Percentiles rank a stretch among this genome's conserved stretches.
phyloP scores from a whole-genome alignment of 352 stramenopile genomes.

The Peronospora destructor region DNA sequence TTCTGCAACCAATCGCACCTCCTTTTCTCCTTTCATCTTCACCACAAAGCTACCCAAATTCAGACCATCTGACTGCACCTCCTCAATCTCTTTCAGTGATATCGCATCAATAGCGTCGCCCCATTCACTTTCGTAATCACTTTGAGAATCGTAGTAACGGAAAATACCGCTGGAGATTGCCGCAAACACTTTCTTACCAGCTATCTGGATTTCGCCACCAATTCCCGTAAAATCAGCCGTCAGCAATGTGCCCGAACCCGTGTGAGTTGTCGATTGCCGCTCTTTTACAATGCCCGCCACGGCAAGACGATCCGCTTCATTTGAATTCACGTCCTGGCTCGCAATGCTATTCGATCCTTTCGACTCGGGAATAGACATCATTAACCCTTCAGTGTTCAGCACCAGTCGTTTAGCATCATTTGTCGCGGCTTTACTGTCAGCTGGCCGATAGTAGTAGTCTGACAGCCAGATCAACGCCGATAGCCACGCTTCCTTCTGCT shows the following conservation, averaged over 20 bases:
- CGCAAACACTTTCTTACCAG: slow-evolving; percentile 54
- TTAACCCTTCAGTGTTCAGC: slow-evolving; percentile 39
- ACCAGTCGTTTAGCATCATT: slow-evolving; percentile 36
- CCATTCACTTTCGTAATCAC: slow-evolving; percentile 80
- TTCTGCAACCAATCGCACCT: slow-evolving; percentile 68
- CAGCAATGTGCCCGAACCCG: slow-evolving; percentile 20
- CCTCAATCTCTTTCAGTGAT: slow-evolving; percentile 64
- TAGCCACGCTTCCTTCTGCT: slow-evolving; percentile 82
- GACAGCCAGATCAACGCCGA: slow-evolving; percentile 81
- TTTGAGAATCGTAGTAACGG: slow-evolving; percentile 79
- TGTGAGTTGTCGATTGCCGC: slow-evolving; percentile 16
- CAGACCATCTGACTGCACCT: slow-evolving; percentile 71
- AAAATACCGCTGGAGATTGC: slow-evolving; percentile 81
- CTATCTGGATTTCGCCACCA: slow-evolving; percentile 60
- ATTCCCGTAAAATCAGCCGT: slow-evolving; percentile 50
- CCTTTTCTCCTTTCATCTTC: slow-evolving; percentile 60
- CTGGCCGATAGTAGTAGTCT: slow-evolving; percentile 70
- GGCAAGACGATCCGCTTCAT: slow-evolving; percentile 23
- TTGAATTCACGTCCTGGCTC: slow-evolving; percentile 20
- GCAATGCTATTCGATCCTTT: slow-evolving; percentile 32
- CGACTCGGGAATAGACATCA: slow-evolving; percentile 41
- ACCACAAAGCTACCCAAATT: slow-evolving; percentile 71
- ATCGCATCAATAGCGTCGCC: slow-evolving; percentile 79
- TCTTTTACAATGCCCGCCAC: slow-evolving; percentile 30
- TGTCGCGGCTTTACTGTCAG: slow-evolving; percentile 19